Conservation (phyloP, 108 stramenopile genomes). For the Cylindrotheca fusiformis region DNA sequence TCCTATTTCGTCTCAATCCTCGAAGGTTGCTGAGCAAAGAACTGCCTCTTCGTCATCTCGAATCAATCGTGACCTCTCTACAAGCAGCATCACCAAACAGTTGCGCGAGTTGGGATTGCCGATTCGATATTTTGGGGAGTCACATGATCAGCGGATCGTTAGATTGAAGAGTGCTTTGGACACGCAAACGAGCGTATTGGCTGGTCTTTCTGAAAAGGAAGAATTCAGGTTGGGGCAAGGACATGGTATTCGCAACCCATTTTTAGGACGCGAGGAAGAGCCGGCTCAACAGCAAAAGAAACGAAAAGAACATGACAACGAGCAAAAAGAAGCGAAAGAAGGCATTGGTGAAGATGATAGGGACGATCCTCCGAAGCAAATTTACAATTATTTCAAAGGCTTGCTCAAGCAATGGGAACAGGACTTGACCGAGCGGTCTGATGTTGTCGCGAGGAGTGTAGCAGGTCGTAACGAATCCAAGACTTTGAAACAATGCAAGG, state of each 20-base stretch:
- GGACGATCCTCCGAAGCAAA: constrained; percentile 57
- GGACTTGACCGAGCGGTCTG: constrained; percentile 68
- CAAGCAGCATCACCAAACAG: constrained; percentile 32
- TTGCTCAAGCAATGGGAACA: constrained; percentile 88
- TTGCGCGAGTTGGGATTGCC: constrained; percentile 66
- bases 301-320: constrained; percentile 8
- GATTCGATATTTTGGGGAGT: constrained; percentile 77
- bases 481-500: constrained; percentile 93
- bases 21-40: background rate
- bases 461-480: constrained; percentile 87
- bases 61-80: constrained; percentile 9
- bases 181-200: constrained; percentile 41
- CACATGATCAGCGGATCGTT: constrained; percentile 29
- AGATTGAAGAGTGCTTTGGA: constrained; percentile 54
- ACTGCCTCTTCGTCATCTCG: constrained; percentile 1
- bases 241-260: constrained; percentile 77
- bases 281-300: background rate
- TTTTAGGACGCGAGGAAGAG: constrained; percentile 50
- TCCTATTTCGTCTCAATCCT: background rate
- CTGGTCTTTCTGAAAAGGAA: constrained; percentile 55
- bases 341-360: constrained; percentile 16
- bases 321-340: background rate
- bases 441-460: constrained; percentile 51
- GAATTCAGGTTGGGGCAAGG: constrained; percentile 78
- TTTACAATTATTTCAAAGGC: constrained; percentile 82